These are phyloP conservation scores for Larix kaempferi DNA, from an alignment of 75 land plant species.

Conservation along the genomic window DNA sequence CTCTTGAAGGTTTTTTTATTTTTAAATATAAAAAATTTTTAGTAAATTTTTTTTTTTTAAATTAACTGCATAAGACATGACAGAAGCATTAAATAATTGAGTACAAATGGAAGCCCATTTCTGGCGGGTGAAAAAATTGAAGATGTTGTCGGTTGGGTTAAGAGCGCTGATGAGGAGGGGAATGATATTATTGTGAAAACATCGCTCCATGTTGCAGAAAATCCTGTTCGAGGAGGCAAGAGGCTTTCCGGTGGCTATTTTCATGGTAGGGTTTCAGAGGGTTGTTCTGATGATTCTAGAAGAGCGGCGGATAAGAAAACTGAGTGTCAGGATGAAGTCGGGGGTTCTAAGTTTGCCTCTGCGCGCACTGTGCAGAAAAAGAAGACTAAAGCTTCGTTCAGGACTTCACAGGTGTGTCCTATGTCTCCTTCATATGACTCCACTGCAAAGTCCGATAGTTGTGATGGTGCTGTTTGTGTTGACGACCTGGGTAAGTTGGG, in stretches of 20 bases:
- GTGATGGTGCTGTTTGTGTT: not conserved
- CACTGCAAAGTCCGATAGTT: not conserved
- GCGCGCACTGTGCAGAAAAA: not conserved
- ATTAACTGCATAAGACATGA: too few species aligned
- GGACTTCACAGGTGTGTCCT: slow-evolving; percentile 4
- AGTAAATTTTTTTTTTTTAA: too few species aligned
- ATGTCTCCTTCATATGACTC: not conserved
- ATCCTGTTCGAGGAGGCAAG: not conserved
- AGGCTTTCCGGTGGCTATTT: not conserved
- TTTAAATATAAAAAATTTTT: too few species aligned
- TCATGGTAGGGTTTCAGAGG: not conserved
- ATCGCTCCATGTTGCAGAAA: not conserved
- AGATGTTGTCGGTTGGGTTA: not conserved
- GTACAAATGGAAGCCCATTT: too few species aligned
- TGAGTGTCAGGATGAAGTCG: not conserved
- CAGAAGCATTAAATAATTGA: too few species aligned
- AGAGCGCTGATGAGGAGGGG: not conserved
- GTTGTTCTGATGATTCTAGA: not conserved
- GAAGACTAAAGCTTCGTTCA: not conserved
- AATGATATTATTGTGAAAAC: too few species aligned
- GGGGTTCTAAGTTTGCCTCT: not conserved
- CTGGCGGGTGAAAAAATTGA: slow-evolving; percentile 5
- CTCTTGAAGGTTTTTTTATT: too few species aligned
- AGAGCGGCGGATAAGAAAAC: not conserved
- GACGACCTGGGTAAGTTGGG: not conserved